Percentiles rank a stretch among this genome's conserved stretches.
phyloP scores from a whole-genome alignment of 441 rosid species.

The Omphalea diandra region DNA sequence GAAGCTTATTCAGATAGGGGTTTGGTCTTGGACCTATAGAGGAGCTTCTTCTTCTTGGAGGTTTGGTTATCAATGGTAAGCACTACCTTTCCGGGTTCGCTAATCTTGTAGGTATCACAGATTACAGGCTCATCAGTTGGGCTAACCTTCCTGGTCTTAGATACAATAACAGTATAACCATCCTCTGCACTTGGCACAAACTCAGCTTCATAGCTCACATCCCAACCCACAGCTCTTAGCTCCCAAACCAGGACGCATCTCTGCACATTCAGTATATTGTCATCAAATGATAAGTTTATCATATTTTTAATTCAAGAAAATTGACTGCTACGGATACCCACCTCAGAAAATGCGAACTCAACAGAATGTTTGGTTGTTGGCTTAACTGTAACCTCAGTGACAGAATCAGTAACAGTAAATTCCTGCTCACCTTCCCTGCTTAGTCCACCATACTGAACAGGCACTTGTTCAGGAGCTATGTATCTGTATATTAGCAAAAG shows the following conservation, averaged over 20 bases:
- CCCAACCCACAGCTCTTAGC: slow-evolving; percentile 74
- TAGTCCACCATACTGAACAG: slow-evolving; percentile 76
- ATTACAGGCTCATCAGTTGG: slow-evolving; percentile 65
- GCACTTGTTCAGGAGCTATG: slow-evolving; percentile 69
- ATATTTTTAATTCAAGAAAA: neutral
- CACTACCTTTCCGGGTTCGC: slow-evolving; percentile 66
- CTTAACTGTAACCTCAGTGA: slow-evolving; percentile 54
- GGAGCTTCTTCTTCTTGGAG: slow-evolving; percentile 81
- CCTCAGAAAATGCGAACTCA: slow-evolving; percentile 63
- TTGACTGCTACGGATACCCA: slow-evolving; percentile 11
- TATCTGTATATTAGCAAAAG: slow-evolving; percentile 37
- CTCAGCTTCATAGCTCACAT: slow-evolving; percentile 76
- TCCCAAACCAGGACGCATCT: slow-evolving; percentile 75
- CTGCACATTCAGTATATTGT: slow-evolving; percentile 44
- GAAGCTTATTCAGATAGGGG: slow-evolving; percentile 41
- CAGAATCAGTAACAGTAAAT: slow-evolving; percentile 49
- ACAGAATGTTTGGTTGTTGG: slow-evolving; percentile 52
- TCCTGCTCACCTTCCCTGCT: slow-evolving; percentile 58
- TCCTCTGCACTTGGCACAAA: slow-evolving; percentile 63
- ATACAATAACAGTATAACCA: slow-evolving; percentile 66
- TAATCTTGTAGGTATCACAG: slow-evolving; percentile 54
- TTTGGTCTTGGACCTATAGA: slow-evolving; percentile 76
- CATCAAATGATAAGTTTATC: too few species aligned
- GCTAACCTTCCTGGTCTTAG: slow-evolving; percentile 60
- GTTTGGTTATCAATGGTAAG: slow-evolving; percentile 77